Evolutionary conservation across 768 basidiomycete species (phyloP), one percentile per base, ranked within the genome.

Genomic region (Ramaria rubella): DNA sequence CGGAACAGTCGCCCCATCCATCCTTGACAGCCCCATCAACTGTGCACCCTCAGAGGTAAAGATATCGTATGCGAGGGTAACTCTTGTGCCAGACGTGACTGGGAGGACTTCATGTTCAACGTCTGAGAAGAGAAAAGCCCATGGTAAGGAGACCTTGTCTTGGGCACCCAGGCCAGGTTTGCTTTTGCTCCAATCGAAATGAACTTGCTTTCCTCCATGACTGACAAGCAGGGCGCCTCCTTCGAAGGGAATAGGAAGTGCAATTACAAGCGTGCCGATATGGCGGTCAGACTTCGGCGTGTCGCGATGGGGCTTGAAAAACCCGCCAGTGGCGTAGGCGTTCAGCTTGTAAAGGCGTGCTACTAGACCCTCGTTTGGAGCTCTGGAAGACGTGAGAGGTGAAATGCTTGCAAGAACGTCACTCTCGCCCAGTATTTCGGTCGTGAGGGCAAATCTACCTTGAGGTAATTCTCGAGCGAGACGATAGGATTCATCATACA

Each of bases 181-280:
- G 2, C n/a, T n/a, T 12, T 38, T 3, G 36, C 7, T 7, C 24
- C 49, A 73, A 56, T 78, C 75, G 38, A 76, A 69, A 0, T 59
- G 61, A 69, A 69, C 74, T 40, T 74, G 72, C 21, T 65, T 57
- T 14, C 61, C 67, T 9, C 45, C 53, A 31, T 72, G 67, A 11
- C 69, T 70, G 1, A 82, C 65, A 2, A 69, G 50, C 15, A 79
- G 69, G n/a, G 65, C 63, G 3, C 79, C 80, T 1, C 79, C 79
- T 55, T 75, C 67, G 59, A 81, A 74, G 0, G 60, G 21, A 1
- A 75, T 75, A 15, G 80, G 80, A 49, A 79, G 72, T n/a, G 77
- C 70, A 31, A 81, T 59, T 1, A 81, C 74, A 8, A 83, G 70
- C 1, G 80, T 80, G 1, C 76, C 80, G 34, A 82, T 75, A 73